Evolutionary conservation across 371 early-diverging fungal species (phyloP), one percentile per base, ranked within the genome.

Genomic region (Mortierella sp.): DNA sequence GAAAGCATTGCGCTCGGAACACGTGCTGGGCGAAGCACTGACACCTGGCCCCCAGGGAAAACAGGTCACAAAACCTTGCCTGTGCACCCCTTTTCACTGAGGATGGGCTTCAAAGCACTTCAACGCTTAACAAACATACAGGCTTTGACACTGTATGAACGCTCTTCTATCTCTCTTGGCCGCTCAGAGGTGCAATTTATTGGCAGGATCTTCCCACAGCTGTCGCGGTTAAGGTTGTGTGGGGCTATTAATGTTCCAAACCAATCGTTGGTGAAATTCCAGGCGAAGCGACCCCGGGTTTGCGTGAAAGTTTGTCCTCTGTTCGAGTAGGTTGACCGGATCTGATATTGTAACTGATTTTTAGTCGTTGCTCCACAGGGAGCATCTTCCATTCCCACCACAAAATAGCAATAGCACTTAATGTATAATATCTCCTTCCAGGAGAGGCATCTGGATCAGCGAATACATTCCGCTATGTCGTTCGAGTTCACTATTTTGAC

Each of bases 71-170:
- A 38, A 42, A 24, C 34, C 45, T 9, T 38, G 14, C 24, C 57
- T n/a, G 21, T 74, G 0, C 70, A 69, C 6, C 76, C 76, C 13
- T 74, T 74, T 39, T 57, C 65, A 7, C 43, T 69, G 34, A 28
- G 27, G 16, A 58, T 56, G 46, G 76, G 76, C 1, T 31, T 74
- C 45, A 69, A 69, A 43, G 69, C 76, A 6, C 62, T 74, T 24
- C 42, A 51, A 14, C 52, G 61, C 19, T 38, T 74, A 46, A 52
- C 21, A 9, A 48, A 54, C 10, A 58, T 74, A 0, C 51, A 61
- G 45, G 54, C 49, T 9, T 43, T 74, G 39, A 64, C 70, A 1
- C 42, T 74, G 4, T 74, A 69, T 39, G 76, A 74, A 49, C 65
- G 65, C 19, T 60, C 64, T n/a, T 58, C 41, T 13, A 34, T 74